These are phyloP conservation scores for Talaromyces wortmannii DNA, from an alignment of 495 filamentous ascomycete genomes.

Conservation along the genomic window DNA sequence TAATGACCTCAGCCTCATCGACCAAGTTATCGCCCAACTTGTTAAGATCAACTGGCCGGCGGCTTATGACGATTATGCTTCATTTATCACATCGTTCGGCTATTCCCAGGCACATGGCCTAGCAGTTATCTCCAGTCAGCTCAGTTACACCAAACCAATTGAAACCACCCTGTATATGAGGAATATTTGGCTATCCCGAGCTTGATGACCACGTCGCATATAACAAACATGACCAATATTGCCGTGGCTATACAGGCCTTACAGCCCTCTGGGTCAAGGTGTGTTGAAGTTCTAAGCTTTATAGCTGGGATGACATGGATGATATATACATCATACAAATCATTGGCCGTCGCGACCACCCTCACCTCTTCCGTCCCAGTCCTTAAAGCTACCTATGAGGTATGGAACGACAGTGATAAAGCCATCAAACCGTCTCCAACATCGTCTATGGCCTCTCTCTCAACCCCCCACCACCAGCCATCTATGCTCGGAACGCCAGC, in stretches of 20 bases:
- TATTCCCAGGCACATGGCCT: slow-evolving; percentile 1
- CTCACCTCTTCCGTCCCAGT: slow-evolving; percentile 5
- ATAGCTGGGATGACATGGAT: too few relatives aligned
- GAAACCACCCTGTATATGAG: slow-evolving; percentile 20
- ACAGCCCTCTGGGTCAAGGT: slow-evolving; percentile 7
- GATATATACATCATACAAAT: too few relatives aligned
- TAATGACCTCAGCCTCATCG: slow-evolving; percentile 10
- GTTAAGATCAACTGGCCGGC: slow-evolving; percentile 2
- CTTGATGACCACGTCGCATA: slow-evolving; percentile 18
- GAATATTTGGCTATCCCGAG: slow-evolving; percentile 17
- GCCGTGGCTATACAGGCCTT: slow-evolving; percentile 15
- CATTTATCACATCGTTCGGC: slow-evolving; percentile 16
- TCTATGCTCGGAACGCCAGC: slow-evolving; percentile 9
- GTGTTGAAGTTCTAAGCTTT: too few relatives aligned
- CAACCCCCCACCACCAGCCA: slow-evolving; percentile 15
- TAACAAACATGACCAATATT: slow-evolving; percentile 28
- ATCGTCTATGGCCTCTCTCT: slow-evolving; percentile 15
- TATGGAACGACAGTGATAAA: slow-evolving; percentile 8
- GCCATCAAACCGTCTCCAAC: slow-evolving; percentile 8
- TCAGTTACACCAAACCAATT: slow-evolving; percentile 18
- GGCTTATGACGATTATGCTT: slow-evolving; percentile 16
- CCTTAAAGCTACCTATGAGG: slow-evolving; percentile 9
- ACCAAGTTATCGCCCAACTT: slow-evolving; percentile 7
- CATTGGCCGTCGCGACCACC: slow-evolving; percentile 7
- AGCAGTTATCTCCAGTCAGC: slow-evolving; percentile 8